These are phyloP conservation scores for Beauveria caledonica DNA, from an alignment of 2,329 filamentous ascomycete species.

Conservation along the genomic window DNA sequence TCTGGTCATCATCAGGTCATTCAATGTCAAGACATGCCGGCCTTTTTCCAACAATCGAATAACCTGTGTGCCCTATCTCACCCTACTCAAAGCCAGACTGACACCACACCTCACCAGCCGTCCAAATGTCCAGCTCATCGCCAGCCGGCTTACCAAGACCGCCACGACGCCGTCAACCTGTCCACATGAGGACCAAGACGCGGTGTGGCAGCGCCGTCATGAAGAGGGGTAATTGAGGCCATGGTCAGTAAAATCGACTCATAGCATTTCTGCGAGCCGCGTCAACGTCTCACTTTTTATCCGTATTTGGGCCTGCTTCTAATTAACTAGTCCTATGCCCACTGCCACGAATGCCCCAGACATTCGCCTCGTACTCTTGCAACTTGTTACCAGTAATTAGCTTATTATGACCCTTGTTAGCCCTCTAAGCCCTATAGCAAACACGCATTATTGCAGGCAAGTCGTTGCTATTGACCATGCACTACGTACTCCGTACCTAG, in stretches of 20 bases:
- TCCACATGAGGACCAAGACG: conserved; percentile 7
- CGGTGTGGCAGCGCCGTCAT: conserved; percentile 1
- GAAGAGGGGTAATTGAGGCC: not conserved
- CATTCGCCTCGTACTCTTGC: not conserved
- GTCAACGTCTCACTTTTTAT: not conserved
- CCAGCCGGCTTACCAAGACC: not conserved
- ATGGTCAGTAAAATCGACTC: conserved; percentile 1
- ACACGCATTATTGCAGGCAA: not conserved
- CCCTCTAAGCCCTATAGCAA: not conserved
- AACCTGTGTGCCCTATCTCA: not conserved
- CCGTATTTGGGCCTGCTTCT: not conserved
- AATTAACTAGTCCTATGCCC: not conserved
- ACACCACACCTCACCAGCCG: not conserved
- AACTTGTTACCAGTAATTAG: not conserved
- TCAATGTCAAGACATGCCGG: not conserved
- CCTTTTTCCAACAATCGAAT: not conserved
- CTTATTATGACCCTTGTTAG: not conserved
- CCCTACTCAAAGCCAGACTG: not conserved
- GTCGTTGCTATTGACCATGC: not conserved
- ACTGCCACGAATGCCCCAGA: not conserved
- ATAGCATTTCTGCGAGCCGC: not conserved
- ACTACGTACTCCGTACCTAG: not conserved
- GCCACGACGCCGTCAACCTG: conserved; percentile 7
- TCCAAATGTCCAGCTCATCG: not conserved
- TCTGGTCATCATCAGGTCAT: not conserved